phyloP scores from a whole-genome alignment of 2,329 filamentous ascomycete genomes.

The Beauveria varroae region DNA sequence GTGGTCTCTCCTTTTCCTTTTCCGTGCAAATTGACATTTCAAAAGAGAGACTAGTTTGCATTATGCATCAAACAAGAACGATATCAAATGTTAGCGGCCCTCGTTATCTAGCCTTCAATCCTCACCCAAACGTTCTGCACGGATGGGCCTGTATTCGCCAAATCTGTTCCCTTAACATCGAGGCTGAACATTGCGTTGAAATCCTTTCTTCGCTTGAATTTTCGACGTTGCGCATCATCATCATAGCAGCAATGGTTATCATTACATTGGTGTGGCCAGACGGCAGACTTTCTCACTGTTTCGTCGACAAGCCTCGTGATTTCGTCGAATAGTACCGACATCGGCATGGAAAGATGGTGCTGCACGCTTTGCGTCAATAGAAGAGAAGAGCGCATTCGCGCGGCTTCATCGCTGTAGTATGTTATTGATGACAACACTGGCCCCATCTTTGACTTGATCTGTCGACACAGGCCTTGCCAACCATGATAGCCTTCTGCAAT shows the following conservation, averaged over 20 bases:
- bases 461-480: constrained; percentile 49
- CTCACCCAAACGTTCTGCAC: no score
- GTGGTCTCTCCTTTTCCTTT: no score
- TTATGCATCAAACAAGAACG: no score
- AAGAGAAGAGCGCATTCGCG: constrained; percentile 36
- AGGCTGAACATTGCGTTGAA: constrained; percentile 42
- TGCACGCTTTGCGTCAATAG: constrained; percentile 40
- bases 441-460: constrained; percentile 47
- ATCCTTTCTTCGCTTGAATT: constrained; percentile 39
- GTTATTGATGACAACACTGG: constrained; percentile 51
- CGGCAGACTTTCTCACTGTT: constrained; percentile 40
- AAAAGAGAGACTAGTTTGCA: no score
- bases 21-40: no score
- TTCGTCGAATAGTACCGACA: constrained; percentile 34
- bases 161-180: constrained; percentile 42
- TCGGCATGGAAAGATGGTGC: constrained; percentile 51
- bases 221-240: constrained; percentile 42
- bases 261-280: constrained; percentile 53
- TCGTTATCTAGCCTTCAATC: no score
- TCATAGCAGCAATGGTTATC: constrained; percentile 46
- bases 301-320: constrained; percentile 41
- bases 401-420: constrained; percentile 37
- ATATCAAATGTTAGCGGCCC: no score
- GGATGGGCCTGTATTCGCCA: no score
- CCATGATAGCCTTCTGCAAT: constrained; percentile 51